Conservation (phyloP, 2,329 filamentous ascomycete genomes). For the Harringtonia lauricola region DNA sequence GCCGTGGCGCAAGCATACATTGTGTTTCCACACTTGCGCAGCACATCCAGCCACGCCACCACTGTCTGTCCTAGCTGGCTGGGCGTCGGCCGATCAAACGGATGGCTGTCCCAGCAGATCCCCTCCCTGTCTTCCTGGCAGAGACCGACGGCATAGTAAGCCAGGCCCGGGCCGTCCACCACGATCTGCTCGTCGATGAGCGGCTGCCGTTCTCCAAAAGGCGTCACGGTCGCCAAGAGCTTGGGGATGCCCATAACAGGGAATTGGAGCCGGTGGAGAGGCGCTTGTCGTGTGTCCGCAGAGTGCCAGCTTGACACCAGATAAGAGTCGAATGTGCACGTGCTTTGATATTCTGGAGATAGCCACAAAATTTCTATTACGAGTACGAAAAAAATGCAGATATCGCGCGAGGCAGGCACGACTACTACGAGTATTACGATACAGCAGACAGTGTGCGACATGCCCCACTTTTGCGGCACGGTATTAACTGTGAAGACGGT, state of each 20-base stretch:
- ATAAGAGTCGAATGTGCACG: too few species aligned
- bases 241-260: slow-evolving; percentile 16
- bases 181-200: slow-evolving; percentile 12
- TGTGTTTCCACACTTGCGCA: slow-evolving; percentile 7
- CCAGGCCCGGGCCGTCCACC: slow-evolving; percentile 17
- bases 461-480: too few species aligned
- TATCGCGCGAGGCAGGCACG: too few species aligned
- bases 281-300: background rate
- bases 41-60: slow-evolving; percentile 13
- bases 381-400: too few species aligned
- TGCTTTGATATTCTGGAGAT: too few species aligned
- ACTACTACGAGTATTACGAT: too few species aligned
- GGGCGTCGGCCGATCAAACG: slow-evolving; percentile 13
- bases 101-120: slow-evolving; percentile 3
- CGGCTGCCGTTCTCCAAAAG: slow-evolving; percentile 11
- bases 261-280: background rate
- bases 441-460: too few species aligned
- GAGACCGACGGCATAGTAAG: slow-evolving; percentile 14
- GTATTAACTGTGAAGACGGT: too few species aligned
- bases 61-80: slow-evolving; percentile 10
- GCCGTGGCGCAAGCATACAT: slow-evolving; percentile 3
- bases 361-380: too few species aligned
- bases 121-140: slow-evolving; percentile 6
- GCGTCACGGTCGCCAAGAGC: slow-evolving; percentile 12
- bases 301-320: too few species aligned